Evolutionary conservation across 768 basidiomycete genomes (phyloP).

Genomic region (Leccinellum albellum): DNA sequence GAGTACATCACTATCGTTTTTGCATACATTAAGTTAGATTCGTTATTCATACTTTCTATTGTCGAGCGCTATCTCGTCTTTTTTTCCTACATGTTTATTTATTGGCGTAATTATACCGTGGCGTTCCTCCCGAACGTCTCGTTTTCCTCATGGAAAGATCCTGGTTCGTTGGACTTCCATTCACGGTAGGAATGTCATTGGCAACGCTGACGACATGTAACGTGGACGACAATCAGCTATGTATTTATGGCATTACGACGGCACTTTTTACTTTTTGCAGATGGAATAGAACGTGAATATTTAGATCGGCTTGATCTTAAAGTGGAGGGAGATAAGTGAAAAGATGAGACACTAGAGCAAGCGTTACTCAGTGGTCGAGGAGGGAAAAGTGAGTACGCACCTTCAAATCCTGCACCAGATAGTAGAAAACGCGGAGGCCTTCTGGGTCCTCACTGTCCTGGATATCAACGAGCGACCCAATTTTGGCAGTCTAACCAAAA

Average conservation of each 20-base stretch:
- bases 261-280: too few relatives aligned
- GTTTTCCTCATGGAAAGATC: too few relatives aligned
- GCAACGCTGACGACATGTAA: too few relatives aligned
- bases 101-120: constrained; percentile 26
- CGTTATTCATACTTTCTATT: not conserved
- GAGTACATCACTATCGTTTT: not conserved
- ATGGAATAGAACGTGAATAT: not conserved
- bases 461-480: constrained; percentile 94
- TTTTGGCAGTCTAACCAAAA: constrained; percentile 85
- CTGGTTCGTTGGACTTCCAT: too few relatives aligned
- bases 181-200: too few relatives aligned
- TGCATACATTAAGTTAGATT: not conserved
- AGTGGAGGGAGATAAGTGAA: constrained; percentile 96
- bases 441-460: constrained; percentile 97
- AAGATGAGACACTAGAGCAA: constrained; percentile 85
- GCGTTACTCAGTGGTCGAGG: not conserved
- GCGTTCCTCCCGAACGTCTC: too few relatives aligned
- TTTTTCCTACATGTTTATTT: constrained; percentile 16
- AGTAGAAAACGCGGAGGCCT: constrained; percentile 96
- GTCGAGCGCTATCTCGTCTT: constrained; percentile 9
- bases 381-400: constrained; percentile 37
- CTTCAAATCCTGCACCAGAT: constrained; percentile 96
- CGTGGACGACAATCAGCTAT: too few relatives aligned
- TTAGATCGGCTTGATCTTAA: constrained; percentile 99
- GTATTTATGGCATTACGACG: too few relatives aligned